Conservation (phyloP, 805 yeast genomes). For the Wickerhamiella sergipiensis region DNA sequence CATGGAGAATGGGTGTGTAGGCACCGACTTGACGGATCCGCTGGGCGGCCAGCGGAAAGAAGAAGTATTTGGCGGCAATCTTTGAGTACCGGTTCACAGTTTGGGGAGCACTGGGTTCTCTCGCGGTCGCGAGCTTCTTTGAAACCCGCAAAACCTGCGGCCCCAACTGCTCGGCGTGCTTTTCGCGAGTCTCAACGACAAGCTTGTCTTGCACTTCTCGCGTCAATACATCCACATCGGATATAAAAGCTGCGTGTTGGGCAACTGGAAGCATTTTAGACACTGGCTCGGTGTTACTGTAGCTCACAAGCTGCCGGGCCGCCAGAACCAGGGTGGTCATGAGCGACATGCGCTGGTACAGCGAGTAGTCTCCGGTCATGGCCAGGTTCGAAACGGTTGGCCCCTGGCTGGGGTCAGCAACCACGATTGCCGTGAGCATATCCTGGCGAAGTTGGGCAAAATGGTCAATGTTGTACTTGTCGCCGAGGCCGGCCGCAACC, state of each 20-base stretch:
- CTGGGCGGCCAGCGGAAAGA: slow-evolving; percentile 37
- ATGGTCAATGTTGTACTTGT: slow-evolving; percentile 39
- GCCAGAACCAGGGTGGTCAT: slow-evolving; percentile 56
- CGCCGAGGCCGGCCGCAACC: slow-evolving; percentile 38
- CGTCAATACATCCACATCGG: slow-evolving; percentile 13
- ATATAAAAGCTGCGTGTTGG: slow-evolving; percentile 33
- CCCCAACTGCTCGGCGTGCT: slow-evolving; percentile 17
- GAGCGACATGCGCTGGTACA: slow-evolving; percentile 62
- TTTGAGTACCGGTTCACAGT: slow-evolving; percentile 28
- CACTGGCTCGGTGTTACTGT: slow-evolving; percentile 29
- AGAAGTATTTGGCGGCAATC: slow-evolving; percentile 33
- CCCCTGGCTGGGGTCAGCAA: slow-evolving; percentile 36
- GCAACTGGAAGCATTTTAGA: slow-evolving; percentile 35
- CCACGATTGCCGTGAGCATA: slow-evolving; percentile 50
- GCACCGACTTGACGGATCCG: slow-evolving; percentile 9
- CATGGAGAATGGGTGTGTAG: slow-evolving; percentile 28
- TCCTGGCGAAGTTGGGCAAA: slow-evolving; percentile 58
- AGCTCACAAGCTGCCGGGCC: slow-evolving; percentile 64
- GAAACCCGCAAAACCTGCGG: slow-evolving; percentile 23
- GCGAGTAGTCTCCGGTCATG: slow-evolving; percentile 60
- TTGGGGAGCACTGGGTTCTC: slow-evolving; percentile 13
- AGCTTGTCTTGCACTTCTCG: slow-evolving; percentile 14
- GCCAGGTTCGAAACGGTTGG: slow-evolving; percentile 32
- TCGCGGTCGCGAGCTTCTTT: slow-evolving; percentile 12
- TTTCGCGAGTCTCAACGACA: slow-evolving; percentile 13